Evolutionary conservation across 768 basidiomycete species (phyloP), one percentile per base, ranked within the genome.

Genomic region (Kwoniella newhampshirensis): DNA sequence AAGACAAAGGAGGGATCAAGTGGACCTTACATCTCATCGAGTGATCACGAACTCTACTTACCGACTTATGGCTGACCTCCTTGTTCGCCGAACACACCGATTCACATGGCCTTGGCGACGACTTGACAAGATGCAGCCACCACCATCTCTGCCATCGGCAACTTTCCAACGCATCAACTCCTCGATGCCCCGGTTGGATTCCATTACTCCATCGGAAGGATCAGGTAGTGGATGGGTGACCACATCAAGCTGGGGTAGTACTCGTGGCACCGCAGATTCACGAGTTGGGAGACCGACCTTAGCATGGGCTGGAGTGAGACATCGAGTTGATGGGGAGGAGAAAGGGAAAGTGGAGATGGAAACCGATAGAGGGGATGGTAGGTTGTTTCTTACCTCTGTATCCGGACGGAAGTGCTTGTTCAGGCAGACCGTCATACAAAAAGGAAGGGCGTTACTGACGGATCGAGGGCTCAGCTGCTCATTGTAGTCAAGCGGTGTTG

Each of bases 401-500:
- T n/a, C n/a, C n/a, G n/a, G n/a, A n/a, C n/a, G n/a, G 23, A 9
- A 9, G 12, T 44, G 11, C 20, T 44, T 44, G 20, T 21, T 12
- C 42, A 37, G 27, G 28, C 25, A 12, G 30, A 51, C 28, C 12
- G 9, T 20, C 9, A 23, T 17, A 27, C 11, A 5, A 39, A 25
- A 5, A 54, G 41, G 12, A 6, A 28, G 45, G 12, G 9, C 9
- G 21, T 12, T 12, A 44, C 9, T 12, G 42, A 12, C 20, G n/a
- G n/a, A 54, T 54, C 15, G 63, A 45, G 8, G 46, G 12, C 4
- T n/a, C 27, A 54, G 52, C 43, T 15, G 28, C 25, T 1, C 32
- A 51, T 26, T 73, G 71, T 40, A 67, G 51, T 20, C 71, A 73
- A 46, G 68, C 62, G 32, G 68, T 73, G 3, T 26, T 73, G n/a